Evolutionary conservation across 257 asterid species (phyloP).

Genomic region (Gardenia jasminoides): DNA sequence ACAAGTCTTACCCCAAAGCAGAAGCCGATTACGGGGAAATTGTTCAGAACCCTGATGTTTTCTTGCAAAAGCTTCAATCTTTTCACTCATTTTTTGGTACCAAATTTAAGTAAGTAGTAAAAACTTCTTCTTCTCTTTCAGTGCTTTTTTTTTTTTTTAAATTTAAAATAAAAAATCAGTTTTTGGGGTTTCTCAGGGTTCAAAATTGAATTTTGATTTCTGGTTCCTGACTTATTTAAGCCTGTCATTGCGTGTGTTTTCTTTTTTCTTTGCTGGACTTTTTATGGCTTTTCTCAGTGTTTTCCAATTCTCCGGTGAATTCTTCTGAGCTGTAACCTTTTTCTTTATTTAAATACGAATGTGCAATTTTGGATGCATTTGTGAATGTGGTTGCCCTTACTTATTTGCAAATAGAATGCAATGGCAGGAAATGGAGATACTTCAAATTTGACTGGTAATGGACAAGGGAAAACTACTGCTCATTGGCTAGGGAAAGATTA

Average conservation of each 20-base stretch:
- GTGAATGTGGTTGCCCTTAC: not conserved
- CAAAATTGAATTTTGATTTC: not conserved
- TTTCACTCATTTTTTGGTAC: slow-evolving; percentile 46
- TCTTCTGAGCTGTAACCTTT: not conserved
- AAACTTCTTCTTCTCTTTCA: not conserved
- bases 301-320: not conserved
- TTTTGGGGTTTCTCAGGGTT: not conserved
- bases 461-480: not conserved
- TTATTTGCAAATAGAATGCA: not conserved
- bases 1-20: slow-evolving; percentile 61
- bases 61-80: slow-evolving; percentile 61
- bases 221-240: not conserved
- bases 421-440: not conserved
- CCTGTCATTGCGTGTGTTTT: not conserved
- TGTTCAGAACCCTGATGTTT: slow-evolving; percentile 59
- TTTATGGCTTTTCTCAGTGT: not conserved
- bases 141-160: not conserved
- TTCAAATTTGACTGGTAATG: not conserved
- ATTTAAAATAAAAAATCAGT: not conserved
- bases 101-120: slow-evolving; percentile 25
- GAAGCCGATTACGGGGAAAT: slow-evolving; percentile 78
- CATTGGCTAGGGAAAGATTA: not conserved
- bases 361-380: too few relatives aligned
- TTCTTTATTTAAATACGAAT: too few relatives aligned
- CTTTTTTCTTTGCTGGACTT: not conserved